Percentiles rank a stretch among this genome's conserved stretches.
phyloP scores from a whole-genome alignment of 176 grass and related monocot species.

The Avena eriantha region DNA sequence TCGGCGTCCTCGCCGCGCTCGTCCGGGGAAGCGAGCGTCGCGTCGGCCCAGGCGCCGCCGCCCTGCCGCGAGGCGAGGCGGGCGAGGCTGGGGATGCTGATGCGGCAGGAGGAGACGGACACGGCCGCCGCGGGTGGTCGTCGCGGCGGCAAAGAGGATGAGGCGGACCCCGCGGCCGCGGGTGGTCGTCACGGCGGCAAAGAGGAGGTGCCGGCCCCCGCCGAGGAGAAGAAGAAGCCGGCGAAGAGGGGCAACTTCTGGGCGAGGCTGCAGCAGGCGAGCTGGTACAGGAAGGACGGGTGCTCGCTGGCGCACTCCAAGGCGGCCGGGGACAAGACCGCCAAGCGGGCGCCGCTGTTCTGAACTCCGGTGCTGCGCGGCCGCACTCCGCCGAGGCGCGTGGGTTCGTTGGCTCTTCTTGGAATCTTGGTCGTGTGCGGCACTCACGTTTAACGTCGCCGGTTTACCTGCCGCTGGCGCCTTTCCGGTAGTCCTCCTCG shows the following conservation, averaged over 20 bases:
- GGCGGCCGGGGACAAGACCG: slow-evolving; percentile 41
- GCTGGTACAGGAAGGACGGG: slow-evolving; percentile 50
- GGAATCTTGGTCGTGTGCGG: neutral
- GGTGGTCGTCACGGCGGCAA: neutral
- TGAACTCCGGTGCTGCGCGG: slow-evolving; percentile 14
- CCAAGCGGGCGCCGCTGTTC: slow-evolving; percentile 51
- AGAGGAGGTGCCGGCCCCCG: neutral
- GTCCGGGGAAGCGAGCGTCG: slow-evolving; percentile 32
- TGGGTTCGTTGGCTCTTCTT: neutral
- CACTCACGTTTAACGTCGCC: neutral
- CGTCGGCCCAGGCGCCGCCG: slow-evolving; percentile 31
- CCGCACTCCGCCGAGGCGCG: neutral
- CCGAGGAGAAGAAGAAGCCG: slow-evolving; percentile 12
- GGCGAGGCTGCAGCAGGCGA: slow-evolving; percentile 65
- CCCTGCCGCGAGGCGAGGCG: slow-evolving; percentile 41
- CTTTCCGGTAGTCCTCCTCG: neutral
- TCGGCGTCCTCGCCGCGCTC: slow-evolving; percentile 35
- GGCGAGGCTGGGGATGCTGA: slow-evolving; percentile 49
- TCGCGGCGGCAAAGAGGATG: neutral
- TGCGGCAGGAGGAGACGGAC: slow-evolving; percentile 45
- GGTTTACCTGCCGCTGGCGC: neutral
- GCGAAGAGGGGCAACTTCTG: slow-evolving; percentile 70
- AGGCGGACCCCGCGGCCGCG: neutral
- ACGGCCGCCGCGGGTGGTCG: neutral
- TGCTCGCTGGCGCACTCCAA: slow-evolving; percentile 60